Conservation (phyloP, 805 yeast species). For the Kazachstania bromeliacearum region DNA sequence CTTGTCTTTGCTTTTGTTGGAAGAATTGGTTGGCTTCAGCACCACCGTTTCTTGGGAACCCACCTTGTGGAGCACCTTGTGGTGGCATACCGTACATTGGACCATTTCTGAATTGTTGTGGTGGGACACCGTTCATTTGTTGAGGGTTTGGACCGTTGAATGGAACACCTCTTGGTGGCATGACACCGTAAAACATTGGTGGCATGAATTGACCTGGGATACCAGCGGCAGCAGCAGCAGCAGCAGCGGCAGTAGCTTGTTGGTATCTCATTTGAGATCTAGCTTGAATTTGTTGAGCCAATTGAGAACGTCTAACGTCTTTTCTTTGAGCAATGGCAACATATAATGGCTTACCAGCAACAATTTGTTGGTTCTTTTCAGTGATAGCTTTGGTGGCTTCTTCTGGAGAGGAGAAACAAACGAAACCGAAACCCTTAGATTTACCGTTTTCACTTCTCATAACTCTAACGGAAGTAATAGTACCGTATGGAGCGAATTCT, state of each 20-base stretch:
- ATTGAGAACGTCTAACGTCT: conserved; percentile 93
- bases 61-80: conserved; percentile 53
- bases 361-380: conserved; percentile 96
- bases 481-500: conserved; percentile 88
- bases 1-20: conserved; percentile 91
- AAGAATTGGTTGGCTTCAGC: conserved; percentile 38
- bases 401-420: conserved; percentile 94
- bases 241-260: conserved; percentile 68
- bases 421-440: conserved; percentile 98
- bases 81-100: conserved; percentile 85
- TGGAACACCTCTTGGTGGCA: conserved; percentile 80
- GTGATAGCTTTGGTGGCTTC: conserved; percentile 98
- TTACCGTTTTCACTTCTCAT: conserved; percentile 92
- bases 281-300: conserved; percentile 96
- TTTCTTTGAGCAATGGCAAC: conserved; percentile 98
- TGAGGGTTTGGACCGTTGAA: conserved; percentile 75
- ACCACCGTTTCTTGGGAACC: conserved; percentile 32
- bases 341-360: conserved; percentile 90
- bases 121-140: conserved; percentile 64
- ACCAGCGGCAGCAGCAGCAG: conserved; percentile 32
- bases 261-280: conserved; percentile 97
- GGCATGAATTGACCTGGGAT: conserved; percentile 34
- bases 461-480: conserved; percentile 91
- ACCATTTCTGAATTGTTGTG: conserved; percentile 62
- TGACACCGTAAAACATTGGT: conserved; percentile 35